A percentile compares a stretch with the other conserved stretches of the same genome.
These are phyloP conservation scores for Hymenoscyphus occultus DNA, from an alignment of 2,329 filamentous ascomycete species.

Conservation along the genomic window DNA sequence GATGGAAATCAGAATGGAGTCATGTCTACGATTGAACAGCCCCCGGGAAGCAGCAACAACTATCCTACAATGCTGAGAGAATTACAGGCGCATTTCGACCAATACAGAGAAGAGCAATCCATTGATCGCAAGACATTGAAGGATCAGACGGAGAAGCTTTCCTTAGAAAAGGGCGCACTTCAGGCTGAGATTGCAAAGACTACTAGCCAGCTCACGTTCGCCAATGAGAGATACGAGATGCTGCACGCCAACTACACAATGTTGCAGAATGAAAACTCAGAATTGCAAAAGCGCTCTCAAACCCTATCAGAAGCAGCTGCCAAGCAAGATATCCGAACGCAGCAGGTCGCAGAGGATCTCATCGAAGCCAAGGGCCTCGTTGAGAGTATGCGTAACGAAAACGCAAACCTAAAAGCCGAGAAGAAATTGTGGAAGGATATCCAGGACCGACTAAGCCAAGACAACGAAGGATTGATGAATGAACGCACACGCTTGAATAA, in stretches of 20 bases:
- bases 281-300: conserved; percentile 80
- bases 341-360: conserved; percentile 90
- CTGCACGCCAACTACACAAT: conserved; percentile 83
- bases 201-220: conserved; percentile 76
- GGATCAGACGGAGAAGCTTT: conserved; percentile 77
- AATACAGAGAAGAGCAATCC: conserved; percentile 80
- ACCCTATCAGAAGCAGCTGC: conserved; percentile 76
- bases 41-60: conserved; percentile 55
- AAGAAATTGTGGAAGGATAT: conserved; percentile 94
- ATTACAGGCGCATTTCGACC: conserved; percentile 84
- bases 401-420: conserved; percentile 88
- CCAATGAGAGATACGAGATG: conserved; percentile 83
- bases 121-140: conserved; percentile 80
- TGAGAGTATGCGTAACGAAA: conserved; percentile 87
- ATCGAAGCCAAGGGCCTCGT: conserved; percentile 78
- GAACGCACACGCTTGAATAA: conserved; percentile 83
- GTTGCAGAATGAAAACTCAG: conserved; percentile 78
- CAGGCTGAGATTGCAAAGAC: conserved; percentile 79
- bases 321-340: conserved; percentile 84
- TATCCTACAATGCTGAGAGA: conserved; percentile 79
- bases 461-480: conserved; percentile 80
- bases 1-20: conserved; percentile 54
- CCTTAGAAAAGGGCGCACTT: conserved; percentile 76
- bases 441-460: conserved; percentile 80
- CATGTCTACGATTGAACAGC: conserved; percentile 56